Base-by-base conservation (phyloP, 1,284 basidiomycete species). In the Termitomyces sp. region DNA sequence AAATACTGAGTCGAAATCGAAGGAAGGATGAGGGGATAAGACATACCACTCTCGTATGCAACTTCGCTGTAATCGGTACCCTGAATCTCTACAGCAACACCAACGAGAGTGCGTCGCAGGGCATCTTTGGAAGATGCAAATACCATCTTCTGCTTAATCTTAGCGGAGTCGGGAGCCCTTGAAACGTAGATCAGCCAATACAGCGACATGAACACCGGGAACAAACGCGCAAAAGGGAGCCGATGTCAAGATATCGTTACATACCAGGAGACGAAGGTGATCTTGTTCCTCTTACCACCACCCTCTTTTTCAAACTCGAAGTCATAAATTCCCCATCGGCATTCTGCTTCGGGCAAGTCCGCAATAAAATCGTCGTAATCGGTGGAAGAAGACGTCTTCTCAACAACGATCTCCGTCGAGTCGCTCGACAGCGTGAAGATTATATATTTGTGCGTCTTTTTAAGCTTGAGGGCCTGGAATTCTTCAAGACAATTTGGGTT, bases 71-170 rank as follows among this genome's bases (percentile, higher is more conserved):
- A 74, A 59, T 94, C 94, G 53, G 92, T 97, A 56, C 84, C 95
- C 74, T 98, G 95, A 62, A 98, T 83, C 72, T 98, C 93, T 61
- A 79, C 57, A 0, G 81, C 77, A 62, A 94, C 79, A 45, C 92
- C 92, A 17, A 81, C 77, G 60, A 97, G 80, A 44, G 80, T 69
- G 40, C 45, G 51, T 31, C 54, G 44, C 56, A 99, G 74, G 10
- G 88, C 91, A 42, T 95, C 92, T 73, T 89, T 92, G 61, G 96
- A 98, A 24, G 94, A 89, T 41, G 96, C 90, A 73, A 84, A 92
- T 65, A 98, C 68, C 95, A 99, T 98, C 89, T 97, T 98, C 68
- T 83, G 75, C 77, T 89, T 95, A 73, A 97, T 81, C 77, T 85
- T 90, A 51, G 94, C 85, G 41, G 77, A 76, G 68, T 97, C 94